Evolutionary conservation across 257 asterid genomes (phyloP), one percentile per base, ranked within the genome.

Genomic region (Penstemon davidsonii): DNA sequence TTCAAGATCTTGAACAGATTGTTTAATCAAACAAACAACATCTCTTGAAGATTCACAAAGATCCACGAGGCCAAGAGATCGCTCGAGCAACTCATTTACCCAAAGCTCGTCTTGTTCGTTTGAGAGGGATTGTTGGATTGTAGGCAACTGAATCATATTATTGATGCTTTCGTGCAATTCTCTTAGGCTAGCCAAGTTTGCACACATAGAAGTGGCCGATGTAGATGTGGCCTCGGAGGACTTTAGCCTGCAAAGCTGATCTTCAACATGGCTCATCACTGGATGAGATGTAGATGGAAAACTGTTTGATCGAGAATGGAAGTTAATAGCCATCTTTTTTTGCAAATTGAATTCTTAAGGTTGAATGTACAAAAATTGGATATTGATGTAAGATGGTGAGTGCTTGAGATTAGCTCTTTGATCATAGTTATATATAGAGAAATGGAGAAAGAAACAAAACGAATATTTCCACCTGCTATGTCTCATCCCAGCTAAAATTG

Each of bases 251-350:
- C 61, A 40, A n/a, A 74, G 43, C 11, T 68, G 78, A 67, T 68
- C 74, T 62, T 60, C 69, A 25, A 73, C 52, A 54, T 18, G 18
- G 3, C 9, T 19, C 46, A 52, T 5, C 18, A 47, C 0, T 44
- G 83, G 82, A 78, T 75, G 75, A 52, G 68, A 38, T 41, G 37
- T 7, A 13, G 73, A 55, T 43, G 86, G 76, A 19, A 80, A 63
- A 66, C 80, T 80, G 54, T 33, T 74, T 5, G 80, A 77, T 49
- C 78, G 70, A 40, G 44, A 33, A 36, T 61, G 84, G 66, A 58
- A 58, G n/a, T 43, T 4, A 41, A 62, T 25, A 25, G 33, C 33
- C 33, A 25, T 25, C 33, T 52, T 62, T 18, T 66, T 13, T 66
- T 36, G 43, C 12, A 15, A 58, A 58, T 58, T 0, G 18, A 9